phyloP scores from a whole-genome alignment of 1,284 basidiomycete genomes.

The Hemileia vastatrix region DNA sequence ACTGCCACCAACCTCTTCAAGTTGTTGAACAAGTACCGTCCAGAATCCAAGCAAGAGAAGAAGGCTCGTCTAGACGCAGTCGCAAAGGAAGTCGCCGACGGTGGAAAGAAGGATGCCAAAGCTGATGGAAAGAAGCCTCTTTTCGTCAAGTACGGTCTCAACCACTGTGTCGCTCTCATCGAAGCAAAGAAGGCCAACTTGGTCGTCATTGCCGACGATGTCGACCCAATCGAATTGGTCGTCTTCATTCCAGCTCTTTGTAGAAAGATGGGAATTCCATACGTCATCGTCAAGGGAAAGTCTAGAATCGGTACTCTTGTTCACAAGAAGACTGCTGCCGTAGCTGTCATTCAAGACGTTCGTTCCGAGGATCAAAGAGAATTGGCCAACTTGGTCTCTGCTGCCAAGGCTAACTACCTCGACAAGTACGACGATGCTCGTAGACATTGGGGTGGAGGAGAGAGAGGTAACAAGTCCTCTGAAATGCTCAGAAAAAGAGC shows the following conservation, averaged over 20 bases:
- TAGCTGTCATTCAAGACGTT: slow-evolving; percentile 83
- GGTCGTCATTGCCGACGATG: slow-evolving; percentile 94
- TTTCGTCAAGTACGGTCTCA: slow-evolving; percentile 92
- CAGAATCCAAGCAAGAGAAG: slow-evolving; percentile 94
- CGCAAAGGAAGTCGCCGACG: slow-evolving; percentile 66
- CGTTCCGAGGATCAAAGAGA: slow-evolving; percentile 88
- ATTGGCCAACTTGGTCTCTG: slow-evolving; percentile 79
- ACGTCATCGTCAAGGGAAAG: slow-evolving; percentile 95
- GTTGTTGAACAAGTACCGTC: slow-evolving; percentile 84
- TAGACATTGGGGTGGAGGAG: slow-evolving; percentile 88
- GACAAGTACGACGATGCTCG: slow-evolving; percentile 91
- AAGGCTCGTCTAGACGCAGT: slow-evolving; percentile 75
- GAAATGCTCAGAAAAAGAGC: slow-evolving; percentile 89
- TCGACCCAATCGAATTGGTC: slow-evolving; percentile 89
- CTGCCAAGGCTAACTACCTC: slow-evolving; percentile 89
- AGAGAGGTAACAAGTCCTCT: slow-evolving; percentile 84
- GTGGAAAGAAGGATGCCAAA: slow-evolving; percentile 63
- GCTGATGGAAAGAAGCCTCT: slow-evolving; percentile 73
- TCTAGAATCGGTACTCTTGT: slow-evolving; percentile 91
- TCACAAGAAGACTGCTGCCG: slow-evolving; percentile 95
- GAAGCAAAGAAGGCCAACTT: slow-evolving; percentile 89
- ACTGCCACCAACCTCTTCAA: slow-evolving; percentile 97
- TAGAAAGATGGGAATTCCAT: slow-evolving; percentile 97
- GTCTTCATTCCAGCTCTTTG: slow-evolving; percentile 96
- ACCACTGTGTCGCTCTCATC: slow-evolving; percentile 88